Conservation (phyloP, 2,329 filamentous ascomycete species). For the Leptodontidium sp. region DNA sequence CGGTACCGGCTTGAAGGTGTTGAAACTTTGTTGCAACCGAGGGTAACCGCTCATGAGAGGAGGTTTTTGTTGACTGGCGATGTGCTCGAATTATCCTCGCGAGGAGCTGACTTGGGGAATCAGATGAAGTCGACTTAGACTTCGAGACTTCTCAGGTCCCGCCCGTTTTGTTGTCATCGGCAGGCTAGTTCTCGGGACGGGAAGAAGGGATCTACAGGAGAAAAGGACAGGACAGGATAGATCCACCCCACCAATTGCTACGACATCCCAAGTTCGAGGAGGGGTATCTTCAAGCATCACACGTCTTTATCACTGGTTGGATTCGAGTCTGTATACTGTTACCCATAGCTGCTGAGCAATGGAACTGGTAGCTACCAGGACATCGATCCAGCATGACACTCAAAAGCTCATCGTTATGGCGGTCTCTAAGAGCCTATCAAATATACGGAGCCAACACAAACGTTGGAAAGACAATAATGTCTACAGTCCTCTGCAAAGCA, state of each 20-base stretch:
- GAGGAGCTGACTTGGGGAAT: neutral
- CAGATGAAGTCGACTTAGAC: neutral
- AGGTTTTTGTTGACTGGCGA: neutral
- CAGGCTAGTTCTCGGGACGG: neutral
- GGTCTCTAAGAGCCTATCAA: slow-evolving; percentile 73
- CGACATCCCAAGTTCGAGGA: neutral
- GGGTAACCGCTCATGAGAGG: neutral
- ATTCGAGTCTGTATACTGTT: neutral
- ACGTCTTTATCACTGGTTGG: too few species aligned
- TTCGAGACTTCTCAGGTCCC: neutral
- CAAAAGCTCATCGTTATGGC: slow-evolving; percentile 44
- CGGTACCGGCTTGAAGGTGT: neutral
- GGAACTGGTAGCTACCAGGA: neutral
- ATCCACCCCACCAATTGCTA: neutral
- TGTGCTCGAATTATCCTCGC: neutral
- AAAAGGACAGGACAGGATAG: neutral
- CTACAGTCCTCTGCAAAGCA: slow-evolving; percentile 74
- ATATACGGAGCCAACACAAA: slow-evolving; percentile 86
- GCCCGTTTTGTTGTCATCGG: neutral
- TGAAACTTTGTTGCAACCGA: neutral
- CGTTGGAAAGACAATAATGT: slow-evolving; percentile 85
- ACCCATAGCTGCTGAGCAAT: neutral
- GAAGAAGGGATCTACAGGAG: neutral
- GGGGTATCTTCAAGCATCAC: neutral
- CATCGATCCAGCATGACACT: slow-evolving; percentile 24